Percentiles rank a stretch among this genome's conserved stretches.
These are phyloP conservation scores for Smallanthus sonchifolius DNA, from an alignment of 129 eudicot species.

Conservation along the genomic window DNA sequence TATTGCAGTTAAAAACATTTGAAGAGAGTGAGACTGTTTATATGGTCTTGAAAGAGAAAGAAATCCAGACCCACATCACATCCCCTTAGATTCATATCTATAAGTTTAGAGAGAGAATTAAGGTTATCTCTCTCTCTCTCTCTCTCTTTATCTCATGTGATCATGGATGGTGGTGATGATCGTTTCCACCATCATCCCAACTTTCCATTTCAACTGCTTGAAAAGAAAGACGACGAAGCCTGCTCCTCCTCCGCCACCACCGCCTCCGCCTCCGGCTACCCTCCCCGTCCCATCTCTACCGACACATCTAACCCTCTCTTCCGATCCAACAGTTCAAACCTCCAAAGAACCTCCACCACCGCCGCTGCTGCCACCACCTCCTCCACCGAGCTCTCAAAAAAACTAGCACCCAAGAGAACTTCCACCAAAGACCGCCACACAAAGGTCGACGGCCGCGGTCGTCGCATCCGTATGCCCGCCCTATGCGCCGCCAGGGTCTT, in stretches of 20 bases:
- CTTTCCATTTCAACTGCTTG: slow-evolving; percentile 72
- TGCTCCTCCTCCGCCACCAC: slow-evolving; percentile 38
- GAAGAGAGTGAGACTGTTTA: slow-evolving; percentile 22
- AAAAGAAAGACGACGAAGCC: slow-evolving; percentile 74
- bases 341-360: slow-evolving; percentile 23
- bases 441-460: slow-evolving; percentile 92
- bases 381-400: slow-evolving; percentile 42
- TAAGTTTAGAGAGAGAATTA: slow-evolving; percentile 27
- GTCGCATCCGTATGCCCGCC: slow-evolving; percentile 96
- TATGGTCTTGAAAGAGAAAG: slow-evolving; percentile 26
- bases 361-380: neutral
- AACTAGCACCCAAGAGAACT: slow-evolving; percentile 64
- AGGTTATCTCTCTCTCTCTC: neutral
- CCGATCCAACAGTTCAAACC: slow-evolving; percentile 12
- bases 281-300: slow-evolving; percentile 34
- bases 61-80: slow-evolving; percentile 33
- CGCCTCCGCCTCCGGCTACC: slow-evolving; percentile 18
- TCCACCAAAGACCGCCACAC: slow-evolving; percentile 97
- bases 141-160: slow-evolving; percentile 17
- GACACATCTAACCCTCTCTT: slow-evolving; percentile 14
- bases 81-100: slow-evolving; percentile 6
- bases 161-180: slow-evolving; percentile 70
- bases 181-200: slow-evolving; percentile 63
- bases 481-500: slow-evolving; percentile 93
- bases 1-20: neutral